A percentile compares a stretch with the other conserved stretches of the same genome.
Conservation (phyloP, 176 grass and related monocot species). For the Bonia amplexicaulis region DNA sequence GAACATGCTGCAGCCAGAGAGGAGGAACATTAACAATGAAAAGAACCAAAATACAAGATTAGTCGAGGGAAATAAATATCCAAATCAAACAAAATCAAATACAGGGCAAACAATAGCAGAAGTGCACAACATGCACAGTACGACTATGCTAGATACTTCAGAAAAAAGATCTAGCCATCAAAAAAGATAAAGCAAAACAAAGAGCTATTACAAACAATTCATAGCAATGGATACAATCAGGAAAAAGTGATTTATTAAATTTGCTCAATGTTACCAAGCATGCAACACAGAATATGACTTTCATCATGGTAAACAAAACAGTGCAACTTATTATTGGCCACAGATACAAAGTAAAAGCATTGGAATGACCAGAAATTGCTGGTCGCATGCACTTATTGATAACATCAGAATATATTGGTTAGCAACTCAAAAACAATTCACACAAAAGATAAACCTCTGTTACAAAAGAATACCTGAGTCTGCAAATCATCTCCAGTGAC, state of each 20-base stretch:
- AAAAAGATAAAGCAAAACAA: neutral
- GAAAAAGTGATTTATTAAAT: neutral
- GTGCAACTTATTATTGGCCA: neutral
- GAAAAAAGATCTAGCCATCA: neutral
- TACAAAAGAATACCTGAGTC: slow-evolving; percentile 50
- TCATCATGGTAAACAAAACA: neutral
- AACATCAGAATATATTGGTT: neutral
- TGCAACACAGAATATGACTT: neutral
- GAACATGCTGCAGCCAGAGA: slow-evolving; percentile 32
- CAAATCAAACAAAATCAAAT: neutral
- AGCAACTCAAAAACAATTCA: neutral
- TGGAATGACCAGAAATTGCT: neutral
- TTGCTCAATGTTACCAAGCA: neutral
- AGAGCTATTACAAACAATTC: neutral
- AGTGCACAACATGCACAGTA: neutral
- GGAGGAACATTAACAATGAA: neutral
- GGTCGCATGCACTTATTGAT: too few relatives aligned
- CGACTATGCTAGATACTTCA: neutral
- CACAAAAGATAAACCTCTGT: neutral
- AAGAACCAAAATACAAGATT: neutral
- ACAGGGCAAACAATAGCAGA: neutral
- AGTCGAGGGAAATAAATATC: neutral
- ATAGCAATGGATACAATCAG: neutral
- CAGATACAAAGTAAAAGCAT: neutral
- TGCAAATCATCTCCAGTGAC: slow-evolving; percentile 55